A percentile compares a stretch with the other conserved stretches of the same genome.
These are phyloP conservation scores for Globisporangium ultimum DNA, from an alignment of 352 stramenopile species.

Conservation along the genomic window DNA sequence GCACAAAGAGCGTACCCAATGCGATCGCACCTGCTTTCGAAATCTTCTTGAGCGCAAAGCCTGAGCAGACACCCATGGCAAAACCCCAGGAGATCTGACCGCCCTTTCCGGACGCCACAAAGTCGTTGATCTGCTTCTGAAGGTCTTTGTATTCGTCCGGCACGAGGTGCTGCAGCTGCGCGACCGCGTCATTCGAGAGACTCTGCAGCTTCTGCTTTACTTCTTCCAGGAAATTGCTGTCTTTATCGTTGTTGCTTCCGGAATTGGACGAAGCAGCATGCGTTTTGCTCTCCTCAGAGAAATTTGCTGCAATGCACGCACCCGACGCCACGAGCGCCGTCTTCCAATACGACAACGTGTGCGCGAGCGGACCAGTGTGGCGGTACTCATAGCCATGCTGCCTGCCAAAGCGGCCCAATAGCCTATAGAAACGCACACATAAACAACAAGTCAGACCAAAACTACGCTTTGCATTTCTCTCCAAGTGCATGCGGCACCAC, in stretches of 20 bases:
- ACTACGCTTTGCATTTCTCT: too few relatives aligned
- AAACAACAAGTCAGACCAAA: neutral
- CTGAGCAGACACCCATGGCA: constrained; percentile 88
- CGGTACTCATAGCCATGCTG: constrained; percentile 24
- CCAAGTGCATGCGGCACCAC: neutral
- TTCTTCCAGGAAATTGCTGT: constrained; percentile 45
- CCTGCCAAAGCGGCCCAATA: constrained; percentile 26
- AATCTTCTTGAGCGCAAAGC: constrained; percentile 89
- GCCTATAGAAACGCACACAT: neutral
- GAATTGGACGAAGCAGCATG: constrained; percentile 17
- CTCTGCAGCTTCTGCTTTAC: constrained; percentile 60
- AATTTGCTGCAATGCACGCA: constrained; percentile 18
- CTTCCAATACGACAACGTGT: constrained; percentile 29
- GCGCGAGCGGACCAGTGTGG: constrained; percentile 2
- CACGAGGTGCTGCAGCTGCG: constrained; percentile 29
- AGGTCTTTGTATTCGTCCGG: constrained; percentile 41
- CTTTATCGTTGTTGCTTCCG: constrained; percentile 11
- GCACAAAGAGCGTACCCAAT: constrained; percentile 82
- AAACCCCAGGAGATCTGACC: constrained; percentile 89
- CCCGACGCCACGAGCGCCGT: constrained; percentile 24
- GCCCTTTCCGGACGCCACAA: constrained; percentile 58
- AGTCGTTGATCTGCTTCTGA: constrained; percentile 54
- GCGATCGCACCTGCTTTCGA: constrained; percentile 87
- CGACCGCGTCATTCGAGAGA: constrained; percentile 33
- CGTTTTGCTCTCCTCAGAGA: constrained; percentile 18